phyloP scores from a whole-genome alignment of 257 asterid species.

The Solanum appendiculatum region DNA sequence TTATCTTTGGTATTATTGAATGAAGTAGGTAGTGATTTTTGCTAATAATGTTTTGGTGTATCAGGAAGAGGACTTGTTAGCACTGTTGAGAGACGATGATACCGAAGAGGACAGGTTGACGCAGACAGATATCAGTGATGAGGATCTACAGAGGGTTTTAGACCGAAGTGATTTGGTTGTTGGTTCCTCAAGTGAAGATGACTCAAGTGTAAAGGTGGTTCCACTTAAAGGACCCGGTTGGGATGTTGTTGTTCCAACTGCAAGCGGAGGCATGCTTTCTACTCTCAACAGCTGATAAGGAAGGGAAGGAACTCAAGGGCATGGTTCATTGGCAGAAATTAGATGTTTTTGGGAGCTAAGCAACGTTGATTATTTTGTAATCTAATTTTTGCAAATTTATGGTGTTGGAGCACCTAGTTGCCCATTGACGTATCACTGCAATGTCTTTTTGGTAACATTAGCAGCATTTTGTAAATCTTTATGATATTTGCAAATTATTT shows the following conservation, averaged over 20 bases:
- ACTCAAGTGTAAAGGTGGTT: conserved; percentile 1
- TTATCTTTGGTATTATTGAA: not conserved
- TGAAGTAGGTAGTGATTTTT: not conserved
- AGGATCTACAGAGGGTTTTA: conserved; percentile 62
- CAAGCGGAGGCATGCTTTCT: conserved; percentile 79
- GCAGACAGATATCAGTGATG: conserved; percentile 77
- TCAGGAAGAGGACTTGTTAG: conserved; percentile 82
- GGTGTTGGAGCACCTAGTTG: not conserved
- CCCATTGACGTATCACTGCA: not conserved
- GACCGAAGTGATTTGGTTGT: conserved; percentile 71
- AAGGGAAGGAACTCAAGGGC: not conserved
- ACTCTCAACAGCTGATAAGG: conserved; percentile 46
- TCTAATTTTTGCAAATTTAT: not conserved
- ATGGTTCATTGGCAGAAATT: not conserved
- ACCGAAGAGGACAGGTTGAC: conserved; percentile 60
- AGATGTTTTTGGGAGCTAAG: not conserved
- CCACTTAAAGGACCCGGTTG: conserved; percentile 96
- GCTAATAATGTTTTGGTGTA: not conserved
- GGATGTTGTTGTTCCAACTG: conserved; percentile 86
- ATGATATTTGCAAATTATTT: not conserved
- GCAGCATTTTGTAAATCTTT: not conserved
- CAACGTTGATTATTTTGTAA: not conserved
- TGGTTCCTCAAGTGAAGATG: conserved; percentile 11
- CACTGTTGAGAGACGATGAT: conserved; percentile 69
- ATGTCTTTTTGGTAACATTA: not conserved